Evolutionary conservation across 2,329 filamentous ascomycete genomes (phyloP).

Genomic region (Fusarium drepaniforme): DNA sequence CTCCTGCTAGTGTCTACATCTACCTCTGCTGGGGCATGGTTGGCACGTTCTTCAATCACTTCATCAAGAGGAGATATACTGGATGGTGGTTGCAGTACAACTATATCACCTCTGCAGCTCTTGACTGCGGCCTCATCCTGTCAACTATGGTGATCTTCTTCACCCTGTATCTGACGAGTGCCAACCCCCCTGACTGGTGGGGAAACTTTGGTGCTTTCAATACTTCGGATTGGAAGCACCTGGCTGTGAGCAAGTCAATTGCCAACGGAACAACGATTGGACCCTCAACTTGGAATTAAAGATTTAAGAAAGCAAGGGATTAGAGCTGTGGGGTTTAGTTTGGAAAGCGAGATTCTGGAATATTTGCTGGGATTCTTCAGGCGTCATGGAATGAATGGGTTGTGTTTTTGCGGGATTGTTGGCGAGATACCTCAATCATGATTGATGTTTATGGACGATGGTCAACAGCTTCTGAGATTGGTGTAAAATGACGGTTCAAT

Average conservation of each 20-base stretch:
- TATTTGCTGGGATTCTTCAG: conserved; percentile 19
- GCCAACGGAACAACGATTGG: conserved; percentile 63
- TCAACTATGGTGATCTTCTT: conserved; percentile 79
- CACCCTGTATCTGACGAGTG: conserved; percentile 71
- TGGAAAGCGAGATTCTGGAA: conserved; percentile 27
- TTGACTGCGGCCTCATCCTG: conserved; percentile 76
- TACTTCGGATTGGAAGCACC: conserved; percentile 60
- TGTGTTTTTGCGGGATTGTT: conserved; percentile 29
- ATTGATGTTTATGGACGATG: conserved; percentile 36
- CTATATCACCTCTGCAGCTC: conserved; percentile 78
- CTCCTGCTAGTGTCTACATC: conserved; percentile 77
- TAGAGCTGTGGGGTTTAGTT: conserved; percentile 6
- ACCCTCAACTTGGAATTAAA: conserved; percentile 60
- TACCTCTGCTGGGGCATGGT: conserved; percentile 79
- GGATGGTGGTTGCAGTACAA: conserved; percentile 86
- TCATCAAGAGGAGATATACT: conserved; percentile 72
- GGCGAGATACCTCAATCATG: conserved; percentile 45
- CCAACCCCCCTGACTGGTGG: conserved; percentile 71
- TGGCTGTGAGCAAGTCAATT: conserved; percentile 58
- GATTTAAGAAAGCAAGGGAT: neutral
- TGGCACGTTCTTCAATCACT: conserved; percentile 77
- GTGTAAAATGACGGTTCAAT: neutral
- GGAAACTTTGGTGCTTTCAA: conserved; percentile 63
- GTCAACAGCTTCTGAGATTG: neutral
- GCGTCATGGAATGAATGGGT: conserved; percentile 37